Percentiles rank a stretch among this genome's conserved stretches.
phyloP scores from a whole-genome alignment of 768 basidiomycete genomes.

The Tricholoma bakamatsutake region DNA sequence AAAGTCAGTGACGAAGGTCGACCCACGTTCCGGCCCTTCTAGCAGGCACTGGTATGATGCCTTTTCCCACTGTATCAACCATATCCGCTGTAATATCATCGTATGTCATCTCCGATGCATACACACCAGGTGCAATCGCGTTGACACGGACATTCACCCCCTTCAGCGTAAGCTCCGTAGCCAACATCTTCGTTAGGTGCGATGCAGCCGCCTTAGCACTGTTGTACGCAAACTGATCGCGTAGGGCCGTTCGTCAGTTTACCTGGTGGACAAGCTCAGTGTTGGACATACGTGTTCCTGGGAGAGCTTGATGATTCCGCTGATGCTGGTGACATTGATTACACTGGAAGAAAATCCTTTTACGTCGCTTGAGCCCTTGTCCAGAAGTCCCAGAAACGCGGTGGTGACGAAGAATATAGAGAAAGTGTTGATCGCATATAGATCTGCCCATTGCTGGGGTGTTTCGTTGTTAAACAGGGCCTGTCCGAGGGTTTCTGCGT shows the following conservation, averaged over 20 bases:
- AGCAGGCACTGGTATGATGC: conserved; percentile 47
- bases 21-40: conserved; percentile 37
- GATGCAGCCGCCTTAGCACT: conserved; percentile 73
- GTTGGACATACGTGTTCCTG: conserved; percentile 67
- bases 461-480: conserved; percentile 66
- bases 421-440: conserved; percentile 65
- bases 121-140: conserved; percentile 72
- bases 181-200: conserved; percentile 70
- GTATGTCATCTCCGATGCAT: conserved; percentile 71
- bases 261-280: not conserved
- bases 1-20: not conserved
- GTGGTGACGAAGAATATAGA: conserved; percentile 75
- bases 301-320: conserved; percentile 62
- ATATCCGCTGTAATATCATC: conserved; percentile 32
- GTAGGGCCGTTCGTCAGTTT: not conserved
- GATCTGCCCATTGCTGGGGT: conserved; percentile 53
- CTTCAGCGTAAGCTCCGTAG: conserved; percentile 71
- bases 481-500: conserved; percentile 59
- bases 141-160: conserved; percentile 66
- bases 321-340: conserved; percentile 76
- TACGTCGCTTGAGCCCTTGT: conserved; percentile 60
- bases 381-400: conserved; percentile 71
- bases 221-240: conserved; percentile 69
- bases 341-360: conserved; percentile 57
- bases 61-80: conserved; percentile 50